Evolutionary conservation across 1,284 basidiomycete species (phyloP).

Genomic region (Trichosporon faecale): DNA sequence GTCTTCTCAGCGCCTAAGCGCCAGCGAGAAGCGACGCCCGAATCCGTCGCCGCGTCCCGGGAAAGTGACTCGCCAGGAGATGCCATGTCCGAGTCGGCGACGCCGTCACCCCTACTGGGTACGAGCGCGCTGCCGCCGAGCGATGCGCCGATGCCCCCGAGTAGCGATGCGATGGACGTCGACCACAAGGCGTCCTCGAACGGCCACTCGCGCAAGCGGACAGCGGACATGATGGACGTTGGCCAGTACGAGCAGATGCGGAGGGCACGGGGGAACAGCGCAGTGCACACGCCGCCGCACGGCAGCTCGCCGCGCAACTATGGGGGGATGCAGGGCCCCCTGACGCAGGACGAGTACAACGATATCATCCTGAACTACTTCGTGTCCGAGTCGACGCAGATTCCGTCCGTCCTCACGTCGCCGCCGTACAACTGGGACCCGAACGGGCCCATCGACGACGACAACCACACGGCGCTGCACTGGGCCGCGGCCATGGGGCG

Average conservation of each 20-base stretch:
- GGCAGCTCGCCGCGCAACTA: conserved; percentile 23
- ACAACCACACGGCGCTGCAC: conserved; percentile 94
- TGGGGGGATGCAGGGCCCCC: conserved; percentile 26
- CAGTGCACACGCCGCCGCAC: conserved; percentile 46
- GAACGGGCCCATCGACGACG: conserved; percentile 96
- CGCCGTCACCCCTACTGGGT: conserved; percentile 24
- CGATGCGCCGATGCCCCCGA: conserved; percentile 14
- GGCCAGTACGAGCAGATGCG: conserved; percentile 41
- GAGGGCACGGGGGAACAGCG: conserved; percentile 40
- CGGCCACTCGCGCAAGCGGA: conserved; percentile 33
- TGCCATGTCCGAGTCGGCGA: conserved; percentile 29
- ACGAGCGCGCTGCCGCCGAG: conserved; percentile 14
- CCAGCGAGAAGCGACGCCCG: conserved; percentile 20
- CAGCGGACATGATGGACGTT: conserved; percentile 42
- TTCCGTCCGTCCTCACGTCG: conserved; percentile 80
- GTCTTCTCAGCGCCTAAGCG: conserved; percentile 11
- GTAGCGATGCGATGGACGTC: conserved; percentile 23
- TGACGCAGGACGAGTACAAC: conserved; percentile 63
- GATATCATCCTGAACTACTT: conserved; percentile 99
- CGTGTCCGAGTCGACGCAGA: conserved; percentile 93
- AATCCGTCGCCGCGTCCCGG: conserved; percentile 16
- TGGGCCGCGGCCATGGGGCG: conserved; percentile 99
- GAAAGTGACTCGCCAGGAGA: conserved; percentile 20
- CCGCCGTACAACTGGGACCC: conserved; percentile 93
- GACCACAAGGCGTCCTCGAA: conserved; percentile 16